These are phyloP conservation scores for Naganishia randhawae DNA, from an alignment of 768 basidiomycete species.

Conservation along the genomic window DNA sequence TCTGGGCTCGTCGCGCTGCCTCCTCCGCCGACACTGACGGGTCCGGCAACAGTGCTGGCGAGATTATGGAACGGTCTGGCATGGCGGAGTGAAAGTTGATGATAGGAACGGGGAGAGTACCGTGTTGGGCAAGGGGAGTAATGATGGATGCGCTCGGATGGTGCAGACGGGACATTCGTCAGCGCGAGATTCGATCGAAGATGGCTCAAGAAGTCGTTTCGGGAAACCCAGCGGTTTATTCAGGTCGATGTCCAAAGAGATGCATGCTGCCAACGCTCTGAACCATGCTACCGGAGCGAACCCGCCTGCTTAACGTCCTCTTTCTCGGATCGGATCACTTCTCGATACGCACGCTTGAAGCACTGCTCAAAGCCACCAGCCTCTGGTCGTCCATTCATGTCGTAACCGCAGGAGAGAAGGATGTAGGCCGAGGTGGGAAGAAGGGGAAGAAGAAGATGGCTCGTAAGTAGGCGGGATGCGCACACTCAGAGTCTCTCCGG, in stretches of 20 bases:
- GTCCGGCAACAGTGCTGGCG: not conserved
- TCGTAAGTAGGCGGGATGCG: constrained; percentile 33
- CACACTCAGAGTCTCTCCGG: too few species aligned
- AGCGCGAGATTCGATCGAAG: too few species aligned
- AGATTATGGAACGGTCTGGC: constrained; percentile 6
- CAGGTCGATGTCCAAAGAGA: too few species aligned
- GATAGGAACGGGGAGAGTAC: not conserved
- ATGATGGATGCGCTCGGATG: not conserved
- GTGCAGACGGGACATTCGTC: too few species aligned
- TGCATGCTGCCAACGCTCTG: too few species aligned
- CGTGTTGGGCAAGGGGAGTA: too few species aligned
- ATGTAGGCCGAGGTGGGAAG: constrained; percentile 61
- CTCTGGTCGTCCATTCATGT: constrained; percentile 69
- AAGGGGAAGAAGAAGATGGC: constrained; percentile 35
- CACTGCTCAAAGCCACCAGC: constrained; percentile 64
- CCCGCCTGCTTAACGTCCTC: constrained; percentile 45
- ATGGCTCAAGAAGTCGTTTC: too few species aligned
- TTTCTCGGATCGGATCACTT: constrained; percentile 88
- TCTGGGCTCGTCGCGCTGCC: not conserved
- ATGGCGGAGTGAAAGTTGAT: not conserved
- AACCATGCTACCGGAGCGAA: not conserved
- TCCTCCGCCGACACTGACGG: not conserved
- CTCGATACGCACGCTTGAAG: constrained; percentile 68
- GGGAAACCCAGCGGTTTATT: too few species aligned
- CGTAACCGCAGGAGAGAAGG: constrained; percentile 68